Evolutionary conservation across 148 eudicot species (phyloP).

Genomic region (Rhododendron vialii): DNA sequence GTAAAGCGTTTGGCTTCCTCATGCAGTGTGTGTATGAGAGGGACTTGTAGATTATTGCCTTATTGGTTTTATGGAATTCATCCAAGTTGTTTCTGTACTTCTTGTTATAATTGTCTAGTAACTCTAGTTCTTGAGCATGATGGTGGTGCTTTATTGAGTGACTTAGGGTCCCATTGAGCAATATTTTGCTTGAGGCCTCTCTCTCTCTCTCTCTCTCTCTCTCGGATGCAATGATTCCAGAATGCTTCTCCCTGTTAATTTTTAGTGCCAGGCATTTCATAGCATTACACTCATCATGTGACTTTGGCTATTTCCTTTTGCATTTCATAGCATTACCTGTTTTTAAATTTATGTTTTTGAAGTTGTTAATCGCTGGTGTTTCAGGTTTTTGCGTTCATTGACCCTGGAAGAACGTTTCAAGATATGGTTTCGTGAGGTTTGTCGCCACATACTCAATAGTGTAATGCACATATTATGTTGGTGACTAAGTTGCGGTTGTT

Average conservation of each 20-base stretch:
- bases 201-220: neutral
- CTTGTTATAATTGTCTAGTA: neutral
- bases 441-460: conserved; percentile 10
- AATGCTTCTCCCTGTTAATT: neutral
- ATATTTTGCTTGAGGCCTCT: neutral
- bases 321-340: neutral
- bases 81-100: neutral
- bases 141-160: conserved; percentile 1
- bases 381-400: conserved; percentile 52
- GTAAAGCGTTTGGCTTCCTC: neutral
- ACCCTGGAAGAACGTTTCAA: conserved; percentile 68
- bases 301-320: neutral
- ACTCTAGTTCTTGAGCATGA: neutral
- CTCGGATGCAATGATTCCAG: neutral
- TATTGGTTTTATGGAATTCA: neutral
- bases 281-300: neutral
- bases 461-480: neutral
- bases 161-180: neutral
- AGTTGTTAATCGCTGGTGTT: conserved; percentile 20
- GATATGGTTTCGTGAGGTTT: conserved; percentile 65
- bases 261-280: neutral
- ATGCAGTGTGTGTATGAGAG: neutral
- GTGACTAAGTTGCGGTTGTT: neutral
- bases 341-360: neutral
- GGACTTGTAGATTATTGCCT: neutral